Evolutionary conservation across 306 rosid species (phyloP).

Genomic region (Lotus japonicus): DNA sequence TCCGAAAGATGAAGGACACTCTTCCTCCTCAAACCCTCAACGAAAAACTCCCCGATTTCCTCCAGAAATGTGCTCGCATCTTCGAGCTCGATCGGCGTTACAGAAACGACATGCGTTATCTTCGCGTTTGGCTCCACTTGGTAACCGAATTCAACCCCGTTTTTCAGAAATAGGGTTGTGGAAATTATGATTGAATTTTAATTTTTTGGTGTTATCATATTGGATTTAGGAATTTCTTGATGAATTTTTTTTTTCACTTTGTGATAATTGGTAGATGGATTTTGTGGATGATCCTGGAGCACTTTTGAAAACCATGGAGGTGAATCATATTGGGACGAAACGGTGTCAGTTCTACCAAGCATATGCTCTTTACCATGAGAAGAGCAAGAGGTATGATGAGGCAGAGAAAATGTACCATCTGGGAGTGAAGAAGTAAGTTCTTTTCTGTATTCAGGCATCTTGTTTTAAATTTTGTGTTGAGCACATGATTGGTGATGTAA

Average conservation of each 20-base stretch:
- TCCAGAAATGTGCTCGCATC: conserved; percentile 60
- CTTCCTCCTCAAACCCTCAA: conserved; percentile 51
- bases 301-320: conserved; percentile 70
- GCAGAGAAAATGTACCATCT: conserved; percentile 61
- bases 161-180: background rate
- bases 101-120: conserved; percentile 71
- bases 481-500: background rate
- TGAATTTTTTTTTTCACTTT: background rate
- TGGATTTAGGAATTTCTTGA: background rate
- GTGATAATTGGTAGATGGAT: conserved; percentile 68
- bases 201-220: background rate
- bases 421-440: conserved; percentile 55
- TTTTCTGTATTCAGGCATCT: background rate
- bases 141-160: conserved; percentile 27
- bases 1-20: conserved; percentile 62
- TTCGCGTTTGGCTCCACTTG: conserved; percentile 93
- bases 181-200: conserved; percentile 7
- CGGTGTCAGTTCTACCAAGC: conserved; percentile 80
- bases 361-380: conserved; percentile 61
- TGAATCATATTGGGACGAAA: conserved; percentile 59
- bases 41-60: conserved; percentile 64
- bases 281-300: conserved; percentile 57
- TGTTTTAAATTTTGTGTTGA: background rate
- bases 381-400: conserved; percentile 67
- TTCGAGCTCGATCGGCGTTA: conserved; percentile 81